Conservation (phyloP, 176 grass and related monocot genomes). For the Metroxylon sagu region DNA sequence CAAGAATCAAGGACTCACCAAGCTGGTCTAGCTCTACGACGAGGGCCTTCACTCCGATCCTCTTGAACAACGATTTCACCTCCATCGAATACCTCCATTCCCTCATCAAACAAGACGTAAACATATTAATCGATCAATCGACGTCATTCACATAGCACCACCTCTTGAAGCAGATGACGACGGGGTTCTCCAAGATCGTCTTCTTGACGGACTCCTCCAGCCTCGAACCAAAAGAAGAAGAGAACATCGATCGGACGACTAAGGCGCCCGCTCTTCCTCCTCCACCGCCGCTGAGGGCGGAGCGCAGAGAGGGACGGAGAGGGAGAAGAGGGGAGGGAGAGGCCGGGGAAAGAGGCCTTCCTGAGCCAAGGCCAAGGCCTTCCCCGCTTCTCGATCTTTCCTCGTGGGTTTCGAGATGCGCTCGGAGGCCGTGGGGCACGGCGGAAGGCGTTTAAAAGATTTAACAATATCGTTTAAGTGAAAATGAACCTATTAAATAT, state of each 20-base stretch:
- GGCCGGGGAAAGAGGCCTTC: constrained; percentile 5
- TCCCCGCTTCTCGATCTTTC: too few species aligned
- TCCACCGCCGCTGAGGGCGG: constrained; percentile 8
- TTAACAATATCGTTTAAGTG: too few species aligned
- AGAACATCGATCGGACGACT: constrained; percentile 12
- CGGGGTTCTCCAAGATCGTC: constrained; percentile 52
- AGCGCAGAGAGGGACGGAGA: background rate
- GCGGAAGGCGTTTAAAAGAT: too few species aligned
- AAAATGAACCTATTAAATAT: too few species aligned
- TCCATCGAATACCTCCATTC: constrained; percentile 66
- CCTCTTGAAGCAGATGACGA: constrained; percentile 90
- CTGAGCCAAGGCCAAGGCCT: too few species aligned
- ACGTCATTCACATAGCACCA: constrained; percentile 79
- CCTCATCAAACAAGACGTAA: background rate
- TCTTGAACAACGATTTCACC: constrained; percentile 86
- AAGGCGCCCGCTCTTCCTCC: background rate
- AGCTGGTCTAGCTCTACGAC: constrained; percentile 87
- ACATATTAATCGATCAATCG: too few species aligned
- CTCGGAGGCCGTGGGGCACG: too few species aligned
- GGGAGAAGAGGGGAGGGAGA: constrained; percentile 13
- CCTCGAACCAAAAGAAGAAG: constrained; percentile 53
- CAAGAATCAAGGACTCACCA: constrained; percentile 23
- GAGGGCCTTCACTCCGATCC: constrained; percentile 51
- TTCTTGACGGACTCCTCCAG: constrained; percentile 81
- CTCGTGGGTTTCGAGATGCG: too few species aligned